Base-by-base conservation (phyloP, 2,329 filamentous ascomycete species). In the Stemphylium lycopersici region DNA sequence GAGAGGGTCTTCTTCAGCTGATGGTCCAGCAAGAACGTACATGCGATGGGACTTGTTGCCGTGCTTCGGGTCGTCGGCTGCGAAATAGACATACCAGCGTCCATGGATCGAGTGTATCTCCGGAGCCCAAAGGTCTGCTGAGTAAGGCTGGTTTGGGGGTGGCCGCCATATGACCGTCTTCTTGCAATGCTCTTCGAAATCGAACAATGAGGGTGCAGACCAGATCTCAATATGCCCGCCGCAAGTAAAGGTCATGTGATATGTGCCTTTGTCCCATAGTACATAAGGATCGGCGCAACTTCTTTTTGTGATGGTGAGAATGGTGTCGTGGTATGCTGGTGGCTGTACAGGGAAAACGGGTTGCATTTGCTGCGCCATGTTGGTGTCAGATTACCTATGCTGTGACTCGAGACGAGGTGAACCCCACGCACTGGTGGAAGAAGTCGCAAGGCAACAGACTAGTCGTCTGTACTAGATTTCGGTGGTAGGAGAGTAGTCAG, bases 11-110 rank as follows among this genome's bases (percentile, higher is more conserved):
- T 66, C 55, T 4, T 66, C 63, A 29, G 68, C 61, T 0, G 70
- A 63, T 0, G 79, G 79, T 0, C 79, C 79, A 16, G 71, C 69
- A 1, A 80, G 72, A 5, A 81, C 77, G 54, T 74, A 80, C 76
- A 79, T 80, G 18, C 79, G 67, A 62, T 80, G 79, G 0, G 71
- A 73, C 15, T 68, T 68, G 65, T 81, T 80, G 47, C 78, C 78
- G n/a, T 76, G 62, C 36, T 64, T 55, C 1, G 75, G 75, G 57
- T 80, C 65, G 16, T 73, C 76, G 13, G 73, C 77, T 3, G 72
- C 79, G 65, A 75, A 80, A 67, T 84, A 84, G 55, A 84, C 75
- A 66, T 83, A 85, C 83, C 83, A 85, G 18, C 76, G 76, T 0
- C 78, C 79, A 33, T 78, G 69, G 22, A 84, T 72, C 42, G 69